Conservation (phyloP, 495 filamentous ascomycete genomes). For the Penicillium malachiteum region DNA sequence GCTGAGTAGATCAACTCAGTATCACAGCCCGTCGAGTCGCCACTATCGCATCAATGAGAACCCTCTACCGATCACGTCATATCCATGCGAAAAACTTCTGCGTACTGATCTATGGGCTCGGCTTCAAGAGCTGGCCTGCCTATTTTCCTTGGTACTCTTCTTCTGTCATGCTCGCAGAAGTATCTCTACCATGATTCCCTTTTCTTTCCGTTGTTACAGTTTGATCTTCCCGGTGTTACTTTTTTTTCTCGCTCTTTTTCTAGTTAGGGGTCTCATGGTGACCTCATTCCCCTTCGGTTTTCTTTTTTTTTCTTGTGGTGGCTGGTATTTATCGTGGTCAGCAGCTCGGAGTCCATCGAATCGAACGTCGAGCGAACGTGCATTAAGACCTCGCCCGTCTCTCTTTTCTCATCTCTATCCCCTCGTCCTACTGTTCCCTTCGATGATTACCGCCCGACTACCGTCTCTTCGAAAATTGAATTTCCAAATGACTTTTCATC, state of each 20-base stretch:
- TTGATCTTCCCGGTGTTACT: not conserved
- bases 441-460: constrained; percentile 37
- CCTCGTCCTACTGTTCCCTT: constrained; percentile 34
- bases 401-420: constrained; percentile 7
- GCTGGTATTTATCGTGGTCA: constrained; percentile 39
- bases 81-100: not conserved
- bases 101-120: not conserved
- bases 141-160: not conserved
- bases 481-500: constrained; percentile 34
- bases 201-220: constrained; percentile 4
- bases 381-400: constrained; percentile 27
- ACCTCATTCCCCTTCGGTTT: constrained; percentile 6
- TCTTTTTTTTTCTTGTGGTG: constrained; percentile 14
- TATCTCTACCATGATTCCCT: constrained; percentile 1
- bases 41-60: not conserved
- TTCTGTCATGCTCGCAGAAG: not conserved
- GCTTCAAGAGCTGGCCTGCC: not conserved
- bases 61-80: not conserved
- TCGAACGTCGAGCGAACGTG: constrained; percentile 43
- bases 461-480: constrained; percentile 39
- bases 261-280: not conserved
- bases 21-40: not conserved
- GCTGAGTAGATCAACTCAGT: constrained; percentile 67
- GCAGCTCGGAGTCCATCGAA: constrained; percentile 45
- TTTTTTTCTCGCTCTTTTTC: not conserved